Base-by-base conservation (phyloP, 2,329 filamentous ascomycete species). In the Dactylonectria macrodidyma region DNA sequence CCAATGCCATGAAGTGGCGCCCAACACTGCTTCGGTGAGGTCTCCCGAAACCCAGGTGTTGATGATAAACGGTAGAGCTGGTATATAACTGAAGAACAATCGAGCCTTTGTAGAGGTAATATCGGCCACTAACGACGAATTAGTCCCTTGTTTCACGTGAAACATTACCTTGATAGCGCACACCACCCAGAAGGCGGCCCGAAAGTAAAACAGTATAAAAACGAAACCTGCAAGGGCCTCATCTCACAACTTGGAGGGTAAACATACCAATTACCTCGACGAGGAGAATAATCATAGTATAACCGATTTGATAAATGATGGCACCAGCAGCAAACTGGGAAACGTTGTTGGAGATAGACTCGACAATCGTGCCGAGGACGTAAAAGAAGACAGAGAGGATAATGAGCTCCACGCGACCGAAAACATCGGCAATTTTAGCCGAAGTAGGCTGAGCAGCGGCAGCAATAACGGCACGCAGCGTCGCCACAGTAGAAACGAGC, bases 11-110 rank as follows among this genome's bases (percentile, higher is more conserved):
- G 79, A 84, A 0, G 86, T 88, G 14, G 67, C 72, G 0, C 65
- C 73, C 1, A 90, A 77, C 2, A 90, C 87, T 0, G 85, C 81
- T 3, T 73, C 65, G 3, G 87, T 82, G 50, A 92, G 79, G 71
- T 91, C 83, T 30, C 90, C 90, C 69, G 86, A 87, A 4, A 91
- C 84, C 90, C 90, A 92, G 1, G 90, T 89, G 79, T 91, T 91
- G 79, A 90, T 87, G 72, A 91, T 81, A 78, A 89, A 91, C 1
- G 89, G 89, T 6, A 84, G 73, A 1, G 87, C 86, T 2, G 89
- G 89, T 67, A 92, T 83, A 74, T 90, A 92, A 55, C 87, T 90
- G 81, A 91, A 92, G 71, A 92, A 82, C 9, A 92, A 81, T 74
- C 90, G 89, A 11, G 88, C 84, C 14, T 89, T 86, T 7, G 89